Conservation (phyloP, 352 stramenopile species). For the Phytophthora hibernalis region DNA sequence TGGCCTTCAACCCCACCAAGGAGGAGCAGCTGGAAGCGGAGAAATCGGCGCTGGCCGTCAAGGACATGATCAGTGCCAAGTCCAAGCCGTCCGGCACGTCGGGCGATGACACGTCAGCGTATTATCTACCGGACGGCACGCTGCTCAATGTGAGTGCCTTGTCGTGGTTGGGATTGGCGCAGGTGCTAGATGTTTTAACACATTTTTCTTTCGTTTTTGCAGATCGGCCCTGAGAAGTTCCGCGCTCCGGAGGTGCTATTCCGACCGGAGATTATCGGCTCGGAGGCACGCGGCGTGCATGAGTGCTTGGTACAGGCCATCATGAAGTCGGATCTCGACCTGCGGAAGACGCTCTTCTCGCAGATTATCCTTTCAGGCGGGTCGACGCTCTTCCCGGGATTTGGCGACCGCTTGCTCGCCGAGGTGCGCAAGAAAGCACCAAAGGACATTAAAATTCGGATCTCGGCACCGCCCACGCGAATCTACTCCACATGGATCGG, state of each 20-base stretch:
- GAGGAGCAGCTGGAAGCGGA: slow-evolving; percentile 85
- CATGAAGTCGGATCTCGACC: slow-evolving; percentile 98
- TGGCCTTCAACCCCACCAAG: slow-evolving; percentile 85
- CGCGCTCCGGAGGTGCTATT: slow-evolving; percentile 85
- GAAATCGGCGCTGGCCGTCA: slow-evolving; percentile 58
- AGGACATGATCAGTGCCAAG: slow-evolving; percentile 62
- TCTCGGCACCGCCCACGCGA: slow-evolving; percentile 95
- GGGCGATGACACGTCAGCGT: slow-evolving; percentile 67
- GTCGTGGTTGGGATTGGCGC: neutral
- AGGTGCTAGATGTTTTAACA: slow-evolving; percentile 1
- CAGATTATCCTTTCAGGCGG: slow-evolving; percentile 95
- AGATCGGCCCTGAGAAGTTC: slow-evolving; percentile 87
- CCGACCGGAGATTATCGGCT: slow-evolving; percentile 84
- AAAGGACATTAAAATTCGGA: slow-evolving; percentile 94
- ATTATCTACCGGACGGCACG: slow-evolving; percentile 85
- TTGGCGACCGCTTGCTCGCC: slow-evolving; percentile 94
- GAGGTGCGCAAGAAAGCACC: slow-evolving; percentile 93
- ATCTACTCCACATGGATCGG: slow-evolving; percentile 98
- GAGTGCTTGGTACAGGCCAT: slow-evolving; percentile 93
- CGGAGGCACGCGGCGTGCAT: slow-evolving; percentile 81
- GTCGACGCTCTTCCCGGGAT: slow-evolving; percentile 96
- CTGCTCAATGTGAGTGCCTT: slow-evolving; percentile 70
- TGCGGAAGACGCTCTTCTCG: slow-evolving; percentile 93
- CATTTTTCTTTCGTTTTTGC: slow-evolving; percentile 8
- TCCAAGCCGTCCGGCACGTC: slow-evolving; percentile 41